phyloP scores from a whole-genome alignment of 495 filamentous ascomycete genomes.

The Penicillium canescens region DNA sequence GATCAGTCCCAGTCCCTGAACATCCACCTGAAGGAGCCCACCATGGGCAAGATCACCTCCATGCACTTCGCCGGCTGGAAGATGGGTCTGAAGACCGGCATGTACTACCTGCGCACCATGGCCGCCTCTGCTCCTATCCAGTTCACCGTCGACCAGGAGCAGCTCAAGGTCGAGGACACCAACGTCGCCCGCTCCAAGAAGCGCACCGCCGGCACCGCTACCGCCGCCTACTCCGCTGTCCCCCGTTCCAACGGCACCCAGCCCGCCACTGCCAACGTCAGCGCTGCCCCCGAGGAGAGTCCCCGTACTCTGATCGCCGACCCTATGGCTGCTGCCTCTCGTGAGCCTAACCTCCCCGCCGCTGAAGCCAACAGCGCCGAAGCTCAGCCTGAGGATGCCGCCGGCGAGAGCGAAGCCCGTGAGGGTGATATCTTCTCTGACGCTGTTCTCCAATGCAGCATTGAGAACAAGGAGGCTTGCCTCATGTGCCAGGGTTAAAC shows the following conservation, averaged over 20 bases:
- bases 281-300: conserved; percentile 50
- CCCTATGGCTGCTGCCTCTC: conserved; percentile 51
- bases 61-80: conserved; percentile 99
- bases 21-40: conserved; percentile 98
- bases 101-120: conserved; percentile 99
- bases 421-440: conserved; percentile 86
- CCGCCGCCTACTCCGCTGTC: conserved; percentile 56
- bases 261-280: conserved; percentile 9
- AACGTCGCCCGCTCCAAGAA: conserved; percentile 76
- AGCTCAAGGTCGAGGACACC: conserved; percentile 85
- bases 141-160: conserved; percentile 98
- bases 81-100: conserved; percentile 97
- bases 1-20: conserved; percentile 98
- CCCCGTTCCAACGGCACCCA: conserved; percentile 52
- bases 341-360: conserved; percentile 33
- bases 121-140: conserved; percentile 95
- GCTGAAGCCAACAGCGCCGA: conserved; percentile 46
- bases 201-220: conserved; percentile 51
- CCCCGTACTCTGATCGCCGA: conserved; percentile 74
- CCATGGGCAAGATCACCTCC: conserved; percentile 98
- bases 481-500: conserved; percentile 84
- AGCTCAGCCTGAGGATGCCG: conserved; percentile 63
- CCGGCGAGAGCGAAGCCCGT: conserved; percentile 38
- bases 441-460: conserved; percentile 87
- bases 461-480: conserved; percentile 87